These are phyloP conservation scores for Brassica carinata DNA, from an alignment of 345 rosid genomes.

Conservation along the genomic window DNA sequence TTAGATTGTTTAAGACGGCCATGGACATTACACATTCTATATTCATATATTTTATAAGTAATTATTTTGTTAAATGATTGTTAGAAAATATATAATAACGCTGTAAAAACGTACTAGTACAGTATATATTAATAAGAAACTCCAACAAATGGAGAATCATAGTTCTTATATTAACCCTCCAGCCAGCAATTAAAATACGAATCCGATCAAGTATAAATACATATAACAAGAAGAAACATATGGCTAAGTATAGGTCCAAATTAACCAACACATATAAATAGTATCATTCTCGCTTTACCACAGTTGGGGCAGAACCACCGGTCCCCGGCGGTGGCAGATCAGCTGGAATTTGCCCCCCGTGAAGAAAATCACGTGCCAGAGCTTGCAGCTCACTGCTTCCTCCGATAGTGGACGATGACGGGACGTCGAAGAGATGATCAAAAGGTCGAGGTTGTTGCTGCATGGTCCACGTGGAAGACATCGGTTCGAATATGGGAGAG, in stretches of 20 bases:
- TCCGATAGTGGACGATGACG: constrained; percentile 40
- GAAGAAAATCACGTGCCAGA: constrained; percentile 65
- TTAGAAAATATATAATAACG: too few relatives aligned
- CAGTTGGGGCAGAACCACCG: constrained; percentile 22
- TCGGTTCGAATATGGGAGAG: constrained; percentile 66
- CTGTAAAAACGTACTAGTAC: too few relatives aligned
- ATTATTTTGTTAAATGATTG: too few relatives aligned
- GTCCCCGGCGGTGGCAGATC: constrained; percentile 40
- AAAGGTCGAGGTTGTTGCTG: constrained; percentile 56
- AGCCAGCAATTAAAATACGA: constrained; percentile 21
- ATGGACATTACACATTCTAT: too few relatives aligned
- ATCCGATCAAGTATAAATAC: constrained; percentile 15
- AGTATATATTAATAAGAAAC: too few relatives aligned
- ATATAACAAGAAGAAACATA: constrained; percentile 18
- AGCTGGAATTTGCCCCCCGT: constrained; percentile 54
- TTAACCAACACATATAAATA: background rate
- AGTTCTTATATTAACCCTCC: constrained; percentile 1
- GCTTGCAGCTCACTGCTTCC: constrained; percentile 71
- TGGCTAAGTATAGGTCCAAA: constrained; percentile 14
- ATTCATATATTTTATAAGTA: too few relatives aligned
- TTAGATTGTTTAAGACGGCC: too few relatives aligned
- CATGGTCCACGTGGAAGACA: constrained; percentile 53
- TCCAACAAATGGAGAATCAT: too few relatives aligned
- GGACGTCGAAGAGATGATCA: constrained; percentile 54
- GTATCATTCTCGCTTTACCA: constrained; percentile 36